Evolutionary conservation across 331 rosid species (phyloP).

Genomic region (Phaseolus coccineus): DNA sequence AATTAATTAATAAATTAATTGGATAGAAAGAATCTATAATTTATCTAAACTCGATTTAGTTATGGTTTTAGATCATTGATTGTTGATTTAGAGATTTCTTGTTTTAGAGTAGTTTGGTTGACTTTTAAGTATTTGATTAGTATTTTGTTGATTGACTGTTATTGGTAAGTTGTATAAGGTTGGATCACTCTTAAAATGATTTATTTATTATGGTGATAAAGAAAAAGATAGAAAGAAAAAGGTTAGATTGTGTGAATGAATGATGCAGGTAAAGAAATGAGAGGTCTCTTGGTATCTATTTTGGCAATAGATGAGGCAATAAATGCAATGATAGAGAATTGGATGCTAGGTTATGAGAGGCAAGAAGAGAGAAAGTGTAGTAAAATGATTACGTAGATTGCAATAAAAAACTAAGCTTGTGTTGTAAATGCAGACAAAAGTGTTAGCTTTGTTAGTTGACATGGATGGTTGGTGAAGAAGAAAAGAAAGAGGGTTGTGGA

Average conservation of each 20-base stretch:
- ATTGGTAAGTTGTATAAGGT: too few species aligned
- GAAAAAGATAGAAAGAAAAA: too few species aligned
- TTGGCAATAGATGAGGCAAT: neutral
- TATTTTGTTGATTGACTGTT: too few species aligned
- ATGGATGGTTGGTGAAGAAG: slow-evolving; percentile 61
- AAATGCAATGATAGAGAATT: slow-evolving; percentile 27
- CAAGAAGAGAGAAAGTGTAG: slow-evolving; percentile 15
- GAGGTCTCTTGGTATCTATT: neutral
- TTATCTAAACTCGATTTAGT: too few species aligned
- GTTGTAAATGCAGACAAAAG: slow-evolving; percentile 56
- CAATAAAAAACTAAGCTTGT: slow-evolving; percentile 19
- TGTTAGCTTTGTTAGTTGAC: slow-evolving; percentile 49
- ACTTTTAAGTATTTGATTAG: too few species aligned
- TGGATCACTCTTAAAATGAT: too few species aligned
- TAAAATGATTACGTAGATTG: slow-evolving; percentile 49
- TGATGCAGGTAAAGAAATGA: slow-evolving; percentile 16
- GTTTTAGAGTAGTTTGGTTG: too few species aligned
- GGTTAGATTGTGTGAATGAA: neutral
- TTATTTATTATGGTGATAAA: too few species aligned
- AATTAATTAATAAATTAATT: neutral
- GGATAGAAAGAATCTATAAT: neutral
- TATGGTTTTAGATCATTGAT: too few species aligned
- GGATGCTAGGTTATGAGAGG: slow-evolving; percentile 39
- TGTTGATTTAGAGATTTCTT: too few species aligned
- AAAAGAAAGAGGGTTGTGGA: slow-evolving; percentile 42